phyloP scores from a whole-genome alignment of 352 stramenopile genomes.

The Aphanomyces astaci region DNA sequence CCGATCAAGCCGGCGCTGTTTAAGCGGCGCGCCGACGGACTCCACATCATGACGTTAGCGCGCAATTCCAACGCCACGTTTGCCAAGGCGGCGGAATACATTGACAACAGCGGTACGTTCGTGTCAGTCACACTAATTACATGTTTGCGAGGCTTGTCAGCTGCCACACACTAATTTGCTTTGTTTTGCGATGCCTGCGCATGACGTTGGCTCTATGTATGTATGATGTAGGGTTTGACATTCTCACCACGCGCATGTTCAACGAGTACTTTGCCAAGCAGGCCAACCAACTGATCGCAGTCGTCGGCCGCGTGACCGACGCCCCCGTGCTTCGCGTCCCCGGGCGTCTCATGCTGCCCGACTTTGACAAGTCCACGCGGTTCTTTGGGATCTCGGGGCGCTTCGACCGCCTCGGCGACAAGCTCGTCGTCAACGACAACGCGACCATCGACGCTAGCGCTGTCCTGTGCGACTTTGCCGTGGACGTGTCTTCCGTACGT shows the following conservation, averaged over 20 bases:
- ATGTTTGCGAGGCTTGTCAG: too few species aligned
- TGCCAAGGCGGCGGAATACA: background rate
- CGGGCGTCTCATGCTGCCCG: slow-evolving; percentile 45
- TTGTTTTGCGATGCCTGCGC: too few species aligned
- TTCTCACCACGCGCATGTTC: background rate
- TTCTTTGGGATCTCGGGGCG: background rate
- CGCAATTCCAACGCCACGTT: background rate
- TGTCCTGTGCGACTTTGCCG: background rate
- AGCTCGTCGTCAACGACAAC: slow-evolving; percentile 25
- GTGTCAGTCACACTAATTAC: too few species aligned
- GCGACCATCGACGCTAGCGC: slow-evolving; percentile 24
- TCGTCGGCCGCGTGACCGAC: background rate
- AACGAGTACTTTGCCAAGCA: background rate
- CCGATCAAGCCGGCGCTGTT: background rate
- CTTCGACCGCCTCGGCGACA: background rate
- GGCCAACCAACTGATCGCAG: background rate
- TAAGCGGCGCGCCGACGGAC: background rate
- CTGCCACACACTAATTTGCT: too few species aligned
- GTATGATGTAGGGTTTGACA: background rate
- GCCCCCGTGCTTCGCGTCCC: slow-evolving; percentile 49
- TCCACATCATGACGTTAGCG: background rate
- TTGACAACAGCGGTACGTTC: background rate
- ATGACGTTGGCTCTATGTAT: background rate
- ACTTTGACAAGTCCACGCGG: background rate
- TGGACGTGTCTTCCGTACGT: slow-evolving; percentile 11